These are phyloP conservation scores for Chalciporus chontae DNA, from an alignment of 768 basidiomycete species.

Conservation along the genomic window DNA sequence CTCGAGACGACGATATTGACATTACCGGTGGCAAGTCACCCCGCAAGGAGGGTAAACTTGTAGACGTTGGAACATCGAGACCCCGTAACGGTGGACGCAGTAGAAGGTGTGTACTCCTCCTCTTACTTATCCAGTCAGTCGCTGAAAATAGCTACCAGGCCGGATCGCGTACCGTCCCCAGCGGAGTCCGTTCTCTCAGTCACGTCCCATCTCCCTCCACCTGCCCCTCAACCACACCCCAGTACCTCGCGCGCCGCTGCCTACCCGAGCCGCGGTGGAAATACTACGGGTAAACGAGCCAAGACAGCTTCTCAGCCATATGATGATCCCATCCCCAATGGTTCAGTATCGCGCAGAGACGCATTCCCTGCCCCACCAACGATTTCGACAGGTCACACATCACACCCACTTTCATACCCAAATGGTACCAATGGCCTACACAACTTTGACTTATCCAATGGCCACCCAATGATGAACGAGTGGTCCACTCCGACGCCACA, in stretches of 20 bases:
- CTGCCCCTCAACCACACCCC: conserved; percentile 28
- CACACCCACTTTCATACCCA: conserved; percentile 44
- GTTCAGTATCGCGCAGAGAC: conserved; percentile 38
- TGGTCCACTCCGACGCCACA: conserved; percentile 49
- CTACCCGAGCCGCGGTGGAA: conserved; percentile 31
- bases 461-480: conserved; percentile 37
- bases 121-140: not conserved
- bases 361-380: conserved; percentile 49
- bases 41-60: conserved; percentile 51
- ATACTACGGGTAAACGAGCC: conserved; percentile 39
- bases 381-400: conserved; percentile 48
- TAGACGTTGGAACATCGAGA: conserved; percentile 41
- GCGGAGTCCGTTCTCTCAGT: conserved; percentile 72
- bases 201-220: conserved; percentile 56
- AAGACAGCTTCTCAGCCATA: conserved; percentile 37
- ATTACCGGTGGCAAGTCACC: conserved; percentile 49
- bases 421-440: conserved; percentile 37
- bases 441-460: conserved; percentile 38
- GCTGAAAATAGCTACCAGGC: conserved; percentile 35
- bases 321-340: conserved; percentile 40
- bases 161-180: conserved; percentile 64
- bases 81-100: conserved; percentile 51
- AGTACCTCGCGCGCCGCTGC: conserved; percentile 27
- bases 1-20: conserved; percentile 66
- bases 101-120: conserved; percentile 51